A percentile compares a stretch with the other conserved stretches of the same genome.
These are phyloP conservation scores for Lentinula aciculospora DNA, from an alignment of 768 basidiomycete species.

Conservation along the genomic window DNA sequence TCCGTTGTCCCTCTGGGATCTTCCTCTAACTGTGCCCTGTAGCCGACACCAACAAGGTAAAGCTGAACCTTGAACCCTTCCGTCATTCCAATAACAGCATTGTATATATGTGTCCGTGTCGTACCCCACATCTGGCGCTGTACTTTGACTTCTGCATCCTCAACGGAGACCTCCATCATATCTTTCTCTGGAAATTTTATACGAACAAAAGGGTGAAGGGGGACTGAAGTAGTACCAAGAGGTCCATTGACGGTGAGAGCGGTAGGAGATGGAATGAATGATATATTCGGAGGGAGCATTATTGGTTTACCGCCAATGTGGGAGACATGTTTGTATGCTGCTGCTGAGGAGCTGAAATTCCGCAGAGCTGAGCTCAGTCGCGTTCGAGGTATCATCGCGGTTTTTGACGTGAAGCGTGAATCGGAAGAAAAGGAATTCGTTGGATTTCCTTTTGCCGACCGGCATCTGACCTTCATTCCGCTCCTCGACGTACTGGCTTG, in stretches of 20 bases:
- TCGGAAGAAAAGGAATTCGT: too few relatives aligned
- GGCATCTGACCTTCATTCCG: conserved; percentile 10
- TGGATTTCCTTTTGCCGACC: not conserved
- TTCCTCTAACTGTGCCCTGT: conserved; percentile 80
- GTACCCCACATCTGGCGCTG: conserved; percentile 96
- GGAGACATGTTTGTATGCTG: conserved; percentile 52
- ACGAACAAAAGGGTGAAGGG: conserved; percentile 41
- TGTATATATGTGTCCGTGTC: conserved; percentile 82
- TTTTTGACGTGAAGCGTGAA: too few relatives aligned
- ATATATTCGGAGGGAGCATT: conserved; percentile 35
- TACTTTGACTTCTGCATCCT: conserved; percentile 61
- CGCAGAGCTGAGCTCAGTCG: not conserved
- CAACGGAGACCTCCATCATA: conserved; percentile 45
- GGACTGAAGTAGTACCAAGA: conserved; percentile 40
- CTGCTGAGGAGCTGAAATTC: conserved; percentile 45
- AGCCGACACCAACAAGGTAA: conserved; percentile 92
- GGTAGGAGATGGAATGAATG: conserved; percentile 32
- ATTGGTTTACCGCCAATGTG: conserved; percentile 61
- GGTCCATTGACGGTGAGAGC: conserved; percentile 40
- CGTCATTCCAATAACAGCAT: conserved; percentile 88
- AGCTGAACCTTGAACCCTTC: conserved; percentile 81
- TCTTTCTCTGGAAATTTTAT: conserved; percentile 33
- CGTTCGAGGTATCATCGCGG: conserved; percentile 1
- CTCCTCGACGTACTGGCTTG: not conserved
- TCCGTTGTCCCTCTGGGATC: conserved; percentile 59